phyloP scores from a whole-genome alignment of 495 filamentous ascomycete genomes.

The Penicillium daleae region DNA sequence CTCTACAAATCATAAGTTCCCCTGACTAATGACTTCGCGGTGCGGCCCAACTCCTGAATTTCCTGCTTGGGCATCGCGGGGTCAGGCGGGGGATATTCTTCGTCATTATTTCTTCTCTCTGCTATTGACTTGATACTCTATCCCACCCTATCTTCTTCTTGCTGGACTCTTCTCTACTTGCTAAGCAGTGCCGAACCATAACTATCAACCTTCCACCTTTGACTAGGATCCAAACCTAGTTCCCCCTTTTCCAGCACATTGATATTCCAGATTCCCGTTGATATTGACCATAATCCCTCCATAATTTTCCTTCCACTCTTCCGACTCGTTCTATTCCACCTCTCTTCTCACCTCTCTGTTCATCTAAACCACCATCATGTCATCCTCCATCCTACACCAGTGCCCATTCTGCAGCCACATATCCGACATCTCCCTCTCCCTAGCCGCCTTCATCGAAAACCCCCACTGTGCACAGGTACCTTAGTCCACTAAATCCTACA shows the following conservation, averaged over 20 bases:
- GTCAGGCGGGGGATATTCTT: constrained; percentile 6
- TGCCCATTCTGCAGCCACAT: constrained; percentile 44
- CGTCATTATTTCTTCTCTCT: not conserved
- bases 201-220: not conserved
- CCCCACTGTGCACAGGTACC: constrained; percentile 47
- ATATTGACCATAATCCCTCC: not conserved
- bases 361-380: constrained; percentile 29
- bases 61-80: constrained; percentile 16
- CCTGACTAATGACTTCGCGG: constrained; percentile 1
- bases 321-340: not conserved
- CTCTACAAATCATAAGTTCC: not conserved
- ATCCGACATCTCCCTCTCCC: constrained; percentile 37
- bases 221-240: not conserved
- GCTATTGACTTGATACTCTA: not conserved
- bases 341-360: not conserved
- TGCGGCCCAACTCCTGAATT: constrained; percentile 18
- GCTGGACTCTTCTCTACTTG: not conserved
- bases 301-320: not conserved
- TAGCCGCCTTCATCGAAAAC: constrained; percentile 38
- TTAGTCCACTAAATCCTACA: constrained; percentile 2
- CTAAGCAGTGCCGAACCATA: not conserved
- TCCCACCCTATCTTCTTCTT: not conserved
- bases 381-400: constrained; percentile 39
- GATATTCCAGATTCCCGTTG: not conserved
- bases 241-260: not conserved